Evolutionary conservation across 768 basidiomycete genomes (phyloP), one percentile per base, ranked within the genome.

Genomic region (Galerina marginata): DNA sequence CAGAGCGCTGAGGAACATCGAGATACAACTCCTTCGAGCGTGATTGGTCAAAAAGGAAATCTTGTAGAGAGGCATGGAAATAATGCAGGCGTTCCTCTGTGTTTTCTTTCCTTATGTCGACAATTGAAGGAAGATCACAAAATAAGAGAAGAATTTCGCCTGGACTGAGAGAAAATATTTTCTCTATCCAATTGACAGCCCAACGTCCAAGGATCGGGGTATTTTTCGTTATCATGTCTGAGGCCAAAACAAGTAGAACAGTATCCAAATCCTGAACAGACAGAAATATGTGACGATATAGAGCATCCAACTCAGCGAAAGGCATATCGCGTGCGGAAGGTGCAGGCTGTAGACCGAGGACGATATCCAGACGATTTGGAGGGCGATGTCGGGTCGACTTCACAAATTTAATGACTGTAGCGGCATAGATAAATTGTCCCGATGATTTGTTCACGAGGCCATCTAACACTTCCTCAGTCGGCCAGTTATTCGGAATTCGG

Each of bases 351-450:
- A 61, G 43, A n/a, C 57, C 54, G 9, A 45, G 38, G 7, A 66
- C 38, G 16, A 51, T 26, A 3, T 60, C 59, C 14, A 59, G 58
- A 15, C 54, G 49, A 11, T 55, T 16, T 7, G 20, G 52, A 12
- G 65, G 67, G 14, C 33, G 39, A 12, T 58, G 53, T 10, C 37
- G 33, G 0, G 53, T 15, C 11, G 54, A 54, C 3, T 54, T 29
- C 10, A 68, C 36, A 45, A 58, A 63, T 43, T 54, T 55, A 2
- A 57, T 44, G 3, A 66, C 64, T 0, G 58, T 62, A 3, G 65
- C 29, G 1, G 65, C 61, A 47, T 66, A 64, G 20, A 62, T 65
- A 36, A 66, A 68, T 15, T 66, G 58, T 3, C 65, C 62, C 0
- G 60, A 65, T 5, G 64, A 59, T 37, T 63, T 61, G 11, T n/a